These are phyloP conservation scores for Linum tenue DNA, from an alignment of 345 rosid species.

Conservation along the genomic window DNA sequence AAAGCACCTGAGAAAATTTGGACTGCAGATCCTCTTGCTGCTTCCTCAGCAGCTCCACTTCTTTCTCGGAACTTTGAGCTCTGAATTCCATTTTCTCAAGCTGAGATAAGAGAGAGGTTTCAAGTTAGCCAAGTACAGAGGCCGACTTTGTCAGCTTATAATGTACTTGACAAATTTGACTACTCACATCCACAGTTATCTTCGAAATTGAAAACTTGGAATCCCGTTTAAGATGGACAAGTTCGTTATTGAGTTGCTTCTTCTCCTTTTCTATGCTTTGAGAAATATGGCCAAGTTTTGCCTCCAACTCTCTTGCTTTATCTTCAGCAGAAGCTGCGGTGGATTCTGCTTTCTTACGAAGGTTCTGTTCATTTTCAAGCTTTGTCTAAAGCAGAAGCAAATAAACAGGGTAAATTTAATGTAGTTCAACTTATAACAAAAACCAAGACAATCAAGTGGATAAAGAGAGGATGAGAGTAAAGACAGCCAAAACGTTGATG, in stretches of 20 bases:
- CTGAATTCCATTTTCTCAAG: conserved; percentile 77
- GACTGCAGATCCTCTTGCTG: conserved; percentile 45
- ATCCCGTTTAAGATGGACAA: conserved; percentile 57
- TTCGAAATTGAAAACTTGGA: conserved; percentile 59
- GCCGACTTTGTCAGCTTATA: not conserved
- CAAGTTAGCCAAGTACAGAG: conserved; percentile 12
- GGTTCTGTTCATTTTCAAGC: conserved; percentile 58
- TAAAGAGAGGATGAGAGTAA: not conserved
- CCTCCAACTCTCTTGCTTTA: conserved; percentile 54
- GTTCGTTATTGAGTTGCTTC: conserved; percentile 47
- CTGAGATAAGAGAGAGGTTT: conserved; percentile 27
- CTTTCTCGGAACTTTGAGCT: conserved; percentile 65
- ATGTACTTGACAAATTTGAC: conserved; percentile 4
- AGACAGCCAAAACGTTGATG: not conserved
- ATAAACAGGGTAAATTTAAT: not conserved
- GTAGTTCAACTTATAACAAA: not conserved
- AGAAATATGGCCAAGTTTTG: conserved; percentile 47
- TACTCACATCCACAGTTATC: conserved; percentile 70
- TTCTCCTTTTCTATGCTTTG: conserved; percentile 68
- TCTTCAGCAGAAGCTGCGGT: conserved; percentile 56
- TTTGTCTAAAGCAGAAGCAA: conserved; percentile 36
- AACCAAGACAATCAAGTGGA: not conserved
- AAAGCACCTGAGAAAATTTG: conserved; percentile 53
- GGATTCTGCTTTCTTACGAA: conserved; percentile 65
- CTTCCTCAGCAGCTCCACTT: conserved; percentile 57